Percentiles rank a stretch among this genome's conserved stretches.
phyloP scores from a whole-genome alignment of 371 early-diverging fungal species.

The Lichtheimia corymbifera region DNA sequence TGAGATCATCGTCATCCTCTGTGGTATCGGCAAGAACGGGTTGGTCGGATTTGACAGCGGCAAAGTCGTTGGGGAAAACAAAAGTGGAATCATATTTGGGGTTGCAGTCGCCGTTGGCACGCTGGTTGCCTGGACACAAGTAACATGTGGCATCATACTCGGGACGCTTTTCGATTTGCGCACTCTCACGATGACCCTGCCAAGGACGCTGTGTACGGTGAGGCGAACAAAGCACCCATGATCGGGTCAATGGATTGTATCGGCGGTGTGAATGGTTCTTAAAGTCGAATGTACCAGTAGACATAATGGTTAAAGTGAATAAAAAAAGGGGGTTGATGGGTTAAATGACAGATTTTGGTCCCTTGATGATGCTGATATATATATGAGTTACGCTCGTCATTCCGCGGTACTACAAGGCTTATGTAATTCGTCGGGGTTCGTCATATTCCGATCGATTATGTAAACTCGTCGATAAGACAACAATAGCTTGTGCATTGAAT shows the following conservation, averaged over 20 bases:
- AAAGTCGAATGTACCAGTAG: slow-evolving; percentile 31
- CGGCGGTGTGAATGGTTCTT: slow-evolving; percentile 79
- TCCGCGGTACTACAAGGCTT: too few species aligned
- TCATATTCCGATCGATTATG: too few species aligned
- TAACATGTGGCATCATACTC: slow-evolving; percentile 82
- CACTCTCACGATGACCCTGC: slow-evolving; percentile 77
- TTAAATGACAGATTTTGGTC: too few species aligned
- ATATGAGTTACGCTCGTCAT: too few species aligned
- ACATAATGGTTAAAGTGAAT: neutral
- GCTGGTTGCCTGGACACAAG: slow-evolving; percentile 85
- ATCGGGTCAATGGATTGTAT: slow-evolving; percentile 83
- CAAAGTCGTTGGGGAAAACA: slow-evolving; percentile 89
- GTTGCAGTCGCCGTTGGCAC: slow-evolving; percentile 76
- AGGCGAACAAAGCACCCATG: slow-evolving; percentile 94
- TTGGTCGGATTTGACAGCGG: slow-evolving; percentile 76
- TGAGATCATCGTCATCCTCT: slow-evolving; percentile 34
- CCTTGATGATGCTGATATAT: too few species aligned
- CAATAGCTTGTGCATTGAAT: too few species aligned
- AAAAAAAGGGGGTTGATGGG: too few species aligned
- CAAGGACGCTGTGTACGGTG: slow-evolving; percentile 94
- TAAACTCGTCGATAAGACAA: too few species aligned
- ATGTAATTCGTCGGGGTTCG: too few species aligned
- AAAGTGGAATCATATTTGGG: slow-evolving; percentile 75
- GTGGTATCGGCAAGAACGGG: slow-evolving; percentile 19
- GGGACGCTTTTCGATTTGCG: slow-evolving; percentile 48